Conservation (phyloP, 305 asterid species). For the Nicotiana rustica region DNA sequence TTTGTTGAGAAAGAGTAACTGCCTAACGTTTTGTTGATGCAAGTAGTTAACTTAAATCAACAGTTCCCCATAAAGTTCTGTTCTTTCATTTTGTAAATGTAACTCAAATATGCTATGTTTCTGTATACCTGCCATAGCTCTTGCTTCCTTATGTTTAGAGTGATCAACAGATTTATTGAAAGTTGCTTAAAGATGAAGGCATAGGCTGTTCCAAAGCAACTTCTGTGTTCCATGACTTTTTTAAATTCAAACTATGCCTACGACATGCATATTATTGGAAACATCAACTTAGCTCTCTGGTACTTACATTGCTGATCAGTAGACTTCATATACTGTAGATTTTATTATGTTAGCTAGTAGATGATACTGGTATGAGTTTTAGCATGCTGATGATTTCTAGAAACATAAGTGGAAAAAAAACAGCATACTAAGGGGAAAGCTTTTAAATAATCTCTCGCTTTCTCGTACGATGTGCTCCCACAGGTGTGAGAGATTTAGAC, state of each 20-base stretch:
- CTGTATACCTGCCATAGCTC: background rate
- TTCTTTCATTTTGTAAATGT: background rate
- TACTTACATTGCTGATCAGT: background rate
- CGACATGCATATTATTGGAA: background rate
- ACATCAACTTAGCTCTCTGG: background rate
- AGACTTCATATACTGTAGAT: background rate
- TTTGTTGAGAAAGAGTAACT: background rate
- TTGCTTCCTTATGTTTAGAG: constrained; percentile 12
- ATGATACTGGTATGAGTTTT: background rate
- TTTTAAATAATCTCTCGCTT: background rate
- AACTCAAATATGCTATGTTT: background rate
- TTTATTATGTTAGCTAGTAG: constrained; percentile 11
- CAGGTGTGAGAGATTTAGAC: constrained; percentile 9
- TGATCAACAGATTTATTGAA: background rate
- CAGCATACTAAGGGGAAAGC: background rate
- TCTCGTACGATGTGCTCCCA: background rate
- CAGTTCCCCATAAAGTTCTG: background rate
- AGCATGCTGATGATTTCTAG: constrained; percentile 12
- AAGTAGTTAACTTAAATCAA: background rate
- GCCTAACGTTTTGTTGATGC: constrained; percentile 2
- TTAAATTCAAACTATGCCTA: background rate
- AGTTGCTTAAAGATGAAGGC: constrained; percentile 18
- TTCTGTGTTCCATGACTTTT: background rate
- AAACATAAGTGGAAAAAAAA: background rate
- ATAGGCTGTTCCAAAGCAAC: background rate